Conservation (phyloP, 345 rosid species). For the Citrus trifoliata region DNA sequence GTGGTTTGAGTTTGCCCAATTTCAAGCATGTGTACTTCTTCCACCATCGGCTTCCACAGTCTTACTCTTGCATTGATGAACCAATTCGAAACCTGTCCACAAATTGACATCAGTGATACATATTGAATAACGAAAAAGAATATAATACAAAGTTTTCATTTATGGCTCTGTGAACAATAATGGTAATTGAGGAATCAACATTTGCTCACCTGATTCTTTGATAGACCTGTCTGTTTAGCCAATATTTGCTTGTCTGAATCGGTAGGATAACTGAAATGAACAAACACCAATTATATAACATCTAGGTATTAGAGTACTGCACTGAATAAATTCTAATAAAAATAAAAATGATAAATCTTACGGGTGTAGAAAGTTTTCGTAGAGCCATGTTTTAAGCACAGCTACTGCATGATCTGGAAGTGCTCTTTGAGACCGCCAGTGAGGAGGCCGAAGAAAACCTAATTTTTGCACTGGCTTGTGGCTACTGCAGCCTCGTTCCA, state of each 20-base stretch:
- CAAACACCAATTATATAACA: background rate
- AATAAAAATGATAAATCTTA: slow-evolving; percentile 10
- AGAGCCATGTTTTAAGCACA: slow-evolving; percentile 36
- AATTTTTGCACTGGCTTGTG: slow-evolving; percentile 10
- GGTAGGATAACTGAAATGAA: slow-evolving; percentile 31
- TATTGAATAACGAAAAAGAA: background rate
- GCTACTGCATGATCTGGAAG: slow-evolving; percentile 41
- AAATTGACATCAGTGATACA: background rate
- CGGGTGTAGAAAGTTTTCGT: slow-evolving; percentile 46
- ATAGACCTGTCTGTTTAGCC: slow-evolving; percentile 40
- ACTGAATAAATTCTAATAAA: background rate
- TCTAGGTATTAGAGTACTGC: background rate
- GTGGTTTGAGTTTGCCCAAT: slow-evolving; percentile 17
- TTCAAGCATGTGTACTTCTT: slow-evolving; percentile 41
- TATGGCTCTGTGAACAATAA: background rate
- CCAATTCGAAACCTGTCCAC: slow-evolving; percentile 42
- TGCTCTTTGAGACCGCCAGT: slow-evolving; percentile 41
- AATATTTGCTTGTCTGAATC: slow-evolving; percentile 40
- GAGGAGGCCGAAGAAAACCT: slow-evolving; percentile 22
- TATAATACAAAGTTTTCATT: background rate
- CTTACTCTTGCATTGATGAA: slow-evolving; percentile 48
- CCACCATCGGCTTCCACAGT: slow-evolving; percentile 51
- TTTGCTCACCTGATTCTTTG: slow-evolving; percentile 33
- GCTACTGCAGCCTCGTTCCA: slow-evolving; percentile 7
- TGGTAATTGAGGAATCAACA: background rate